Base-by-base conservation (phyloP, 345 rosid species). In the Bruguiera sexangula region DNA sequence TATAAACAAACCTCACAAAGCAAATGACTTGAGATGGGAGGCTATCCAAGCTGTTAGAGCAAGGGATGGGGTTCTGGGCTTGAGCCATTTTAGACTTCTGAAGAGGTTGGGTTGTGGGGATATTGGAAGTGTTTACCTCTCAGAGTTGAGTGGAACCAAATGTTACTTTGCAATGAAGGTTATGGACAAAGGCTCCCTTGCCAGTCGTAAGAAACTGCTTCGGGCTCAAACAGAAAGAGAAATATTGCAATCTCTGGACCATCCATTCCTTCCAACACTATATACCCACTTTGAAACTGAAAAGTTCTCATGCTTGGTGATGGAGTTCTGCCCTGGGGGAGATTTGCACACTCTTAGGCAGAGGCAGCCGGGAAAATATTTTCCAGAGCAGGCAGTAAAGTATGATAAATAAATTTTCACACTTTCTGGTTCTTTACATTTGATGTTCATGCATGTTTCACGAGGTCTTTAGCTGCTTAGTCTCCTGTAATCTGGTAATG, bases 241-340 rank as follows among this genome's bases (percentile, higher is more conserved):
- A 82, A 93, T 93, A 58, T 79, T 93, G 69, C 96, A 88, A 76
- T 88, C 86, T 71, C 82, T 90, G 56, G 96, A 93, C 77, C 98
- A 90, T 68, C 96, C 96, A 8, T 93, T 93, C 84, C 95, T 92
- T 73, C 96, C 98, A 7, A 87, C 95, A 0, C 91, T 93, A 27
- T 93, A 93, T 65, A 83, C 88, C 27, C 95, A 93, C 62, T 93
- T 93, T 69, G 98, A 93, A 83, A 90, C 96, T 2, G 96, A 93
- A 63, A 93, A 90, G 73, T 93, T 92, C 80, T 88, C 96, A 0
- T 93, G 96, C 81, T 75, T 93, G 77, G 89, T 93, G 62, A 93
- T 93, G 98, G 98, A 89, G 70, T 92, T 88, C 73, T 92, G 98
- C 76, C 93, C 96, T 54, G 98, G 98, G 61, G 96, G 98, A 43